A percentile compares a stretch with the other conserved stretches of the same genome.
These are phyloP conservation scores for Croton laevigatus DNA, from an alignment of 441 rosid species.

Conservation along the genomic window DNA sequence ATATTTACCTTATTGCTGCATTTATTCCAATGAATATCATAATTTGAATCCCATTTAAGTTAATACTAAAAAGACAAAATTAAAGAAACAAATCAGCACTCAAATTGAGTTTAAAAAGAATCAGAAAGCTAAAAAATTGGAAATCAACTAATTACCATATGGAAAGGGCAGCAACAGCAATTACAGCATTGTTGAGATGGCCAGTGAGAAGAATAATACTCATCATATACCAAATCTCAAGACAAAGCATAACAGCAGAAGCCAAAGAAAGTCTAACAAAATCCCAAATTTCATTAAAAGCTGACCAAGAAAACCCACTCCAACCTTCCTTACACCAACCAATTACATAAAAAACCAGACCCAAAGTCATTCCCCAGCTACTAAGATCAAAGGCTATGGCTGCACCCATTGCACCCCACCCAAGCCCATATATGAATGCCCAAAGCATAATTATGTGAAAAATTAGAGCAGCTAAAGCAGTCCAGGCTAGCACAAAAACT, in stretches of 20 bases:
- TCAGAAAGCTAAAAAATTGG: too few relatives aligned
- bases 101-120: too few relatives aligned
- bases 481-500: constrained; percentile 36
- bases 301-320: constrained; percentile 59
- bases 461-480: constrained; percentile 43
- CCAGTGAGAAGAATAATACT: constrained; percentile 64
- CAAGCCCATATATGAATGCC: constrained; percentile 42
- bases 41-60: constrained; percentile 62
- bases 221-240: constrained; percentile 86
- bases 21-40: constrained; percentile 75
- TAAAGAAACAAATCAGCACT: not conserved
- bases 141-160: constrained; percentile 50
- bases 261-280: constrained; percentile 76
- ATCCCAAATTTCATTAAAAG: constrained; percentile 66
- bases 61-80: constrained; percentile 41
- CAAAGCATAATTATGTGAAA: constrained; percentile 45
- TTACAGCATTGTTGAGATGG: constrained; percentile 59
- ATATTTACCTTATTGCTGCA: constrained; percentile 65
- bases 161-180: constrained; percentile 72
- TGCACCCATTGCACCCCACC: constrained; percentile 67
- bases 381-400: constrained; percentile 61
- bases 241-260: constrained; percentile 89
- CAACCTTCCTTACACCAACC: constrained; percentile 64
- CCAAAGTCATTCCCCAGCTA: constrained; percentile 41
- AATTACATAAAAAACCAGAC: constrained; percentile 50